Evolutionary conservation across 169 alveolate species (phyloP), one percentile per base, ranked within the genome.

Genomic region (Cyclospora cayetanensis): DNA sequence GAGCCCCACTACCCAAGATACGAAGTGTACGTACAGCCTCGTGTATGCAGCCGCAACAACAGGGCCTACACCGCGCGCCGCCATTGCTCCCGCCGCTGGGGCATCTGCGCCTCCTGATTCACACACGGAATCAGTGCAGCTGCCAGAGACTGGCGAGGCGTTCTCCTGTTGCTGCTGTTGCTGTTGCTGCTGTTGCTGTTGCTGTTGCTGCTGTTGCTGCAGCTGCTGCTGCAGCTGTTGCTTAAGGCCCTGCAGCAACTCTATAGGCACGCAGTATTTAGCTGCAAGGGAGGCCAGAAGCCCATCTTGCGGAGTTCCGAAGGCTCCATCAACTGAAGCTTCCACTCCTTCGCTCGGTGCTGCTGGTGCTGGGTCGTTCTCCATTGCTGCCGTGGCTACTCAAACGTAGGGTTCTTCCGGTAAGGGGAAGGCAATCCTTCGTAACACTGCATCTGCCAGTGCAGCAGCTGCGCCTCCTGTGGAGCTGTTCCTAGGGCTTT

Each of bases 201-300:
- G 31, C 72, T 60, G 60, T 15, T 7, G 60, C 60, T 46, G 60
- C 60, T 46, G 60, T 15, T 46, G 72, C 72, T 60, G 72, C 72
- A 60, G 72, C 72, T 20, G 72, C 60, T 46, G 72, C 72, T 60
- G 72, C 72, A 60, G 72, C 72, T 20, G 72, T 15, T 60, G 72
- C 72, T 60, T n/a, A n/a, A 60, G 31, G 72, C n/a, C 72, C 72
- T 60, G 72, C 72, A 60, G 72, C 72, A 60, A 31, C 31, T 60
- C 72, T 9, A 60, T n/a, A 0, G 72, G 72, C 72, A 60, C 72
- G 31, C 72, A 31, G 72, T 60, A 60, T 31, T 60, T 60, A n/a
- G 72, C n/a, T 7, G 72, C 72, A 12, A 60, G 72, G n/a, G 72
- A 12, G 27, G 72, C 72, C 7, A 60, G 72, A 12, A 5, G 72